Evolutionary conservation across 2,329 filamentous ascomycete genomes (phyloP).

Genomic region (Nigrospora sphaerica): DNA sequence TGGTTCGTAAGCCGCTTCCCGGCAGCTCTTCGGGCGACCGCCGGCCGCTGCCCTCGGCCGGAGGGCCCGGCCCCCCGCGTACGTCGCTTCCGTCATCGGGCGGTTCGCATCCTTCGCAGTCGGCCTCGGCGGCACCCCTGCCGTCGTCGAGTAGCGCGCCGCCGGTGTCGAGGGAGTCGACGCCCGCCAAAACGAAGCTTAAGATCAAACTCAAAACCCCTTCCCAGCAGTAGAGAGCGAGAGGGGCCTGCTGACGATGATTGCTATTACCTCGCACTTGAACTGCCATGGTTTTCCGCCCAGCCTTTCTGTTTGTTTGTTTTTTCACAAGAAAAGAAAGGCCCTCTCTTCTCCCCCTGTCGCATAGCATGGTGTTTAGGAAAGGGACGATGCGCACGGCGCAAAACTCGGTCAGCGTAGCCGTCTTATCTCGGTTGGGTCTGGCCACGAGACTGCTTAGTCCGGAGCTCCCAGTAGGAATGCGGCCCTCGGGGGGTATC

Average conservation of each 20-base stretch:
- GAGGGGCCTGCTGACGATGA: not conserved
- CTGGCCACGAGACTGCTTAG: no score
- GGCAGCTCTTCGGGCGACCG: constrained; percentile 3
- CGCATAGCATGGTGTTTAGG: no score
- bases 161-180: constrained; percentile 4
- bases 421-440: no score
- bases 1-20: constrained; percentile 11
- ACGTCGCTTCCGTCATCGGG: constrained; percentile 17
- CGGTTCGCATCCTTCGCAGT: not conserved
- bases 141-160: constrained; percentile 7
- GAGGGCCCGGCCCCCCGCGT: constrained; percentile 6
- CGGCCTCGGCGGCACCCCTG: not conserved
- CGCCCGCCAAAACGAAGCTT: constrained; percentile 13
- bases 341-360: no score
- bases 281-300: not conserved
- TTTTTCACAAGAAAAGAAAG: no score
- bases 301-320: no score
- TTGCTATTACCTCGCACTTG: no score
- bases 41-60: constrained; percentile 12
- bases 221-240: constrained; percentile 3
- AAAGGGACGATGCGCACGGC: no score
- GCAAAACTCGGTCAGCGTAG: no score
- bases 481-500: no score
- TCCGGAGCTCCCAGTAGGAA: no score
- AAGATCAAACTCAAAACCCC: constrained; percentile 22